Evolutionary conservation across 108 stramenopile genomes (phyloP), one percentile per base, ranked within the genome.

Genomic region (Mayamaea pseudoterrestris): DNA sequence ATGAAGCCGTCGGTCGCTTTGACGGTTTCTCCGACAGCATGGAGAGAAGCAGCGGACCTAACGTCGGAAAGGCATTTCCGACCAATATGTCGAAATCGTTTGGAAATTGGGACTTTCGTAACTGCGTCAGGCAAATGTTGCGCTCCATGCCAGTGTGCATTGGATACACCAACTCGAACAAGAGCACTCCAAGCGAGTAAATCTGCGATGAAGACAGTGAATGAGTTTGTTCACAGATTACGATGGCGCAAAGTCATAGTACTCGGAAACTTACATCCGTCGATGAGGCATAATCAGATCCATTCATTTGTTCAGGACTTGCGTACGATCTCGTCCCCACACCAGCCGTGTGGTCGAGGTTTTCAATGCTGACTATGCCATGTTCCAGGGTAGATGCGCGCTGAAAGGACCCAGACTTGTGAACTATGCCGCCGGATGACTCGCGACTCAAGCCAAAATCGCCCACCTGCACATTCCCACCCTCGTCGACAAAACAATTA

Each of bases 271-370:
- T n/a, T n/a, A 98, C 61, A 67, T 98, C 96, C 0, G 94, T 92
- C 35, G 79, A 85, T 27, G 86, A 79, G 58, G 92, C 93, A 51
- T 98, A 98, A 40, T 85, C 79, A 6, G 83, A 77, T n/a, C 63
- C 74, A 35, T 72, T 72, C 67, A 91, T 88, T 71, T 94, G 93
- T 45, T 97, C 96, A 1, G 93, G 93, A 43, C 79, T 81, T 14
- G 89, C 92, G 51, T 97, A 97, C 6, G 88, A 70, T 22, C 79
- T 57, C 12, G 96, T 97, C 1, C 96, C 96, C 6, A 97, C 87
- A 23, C 94, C 94, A 6, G 66, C 88, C 1, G 94, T 94, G 41
- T 84, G 86, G 16, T n/a, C n/a, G n/a, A n/a, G n/a, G n/a, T n/a
- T n/a, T n/a, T n/a, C n/a, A n/a, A n/a, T n/a, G n/a, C n/a, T n/a